Evolutionary conservation across 495 filamentous ascomycete genomes (phyloP), one percentile per base, ranked within the genome.

Genomic region (Daldinia childiae): DNA sequence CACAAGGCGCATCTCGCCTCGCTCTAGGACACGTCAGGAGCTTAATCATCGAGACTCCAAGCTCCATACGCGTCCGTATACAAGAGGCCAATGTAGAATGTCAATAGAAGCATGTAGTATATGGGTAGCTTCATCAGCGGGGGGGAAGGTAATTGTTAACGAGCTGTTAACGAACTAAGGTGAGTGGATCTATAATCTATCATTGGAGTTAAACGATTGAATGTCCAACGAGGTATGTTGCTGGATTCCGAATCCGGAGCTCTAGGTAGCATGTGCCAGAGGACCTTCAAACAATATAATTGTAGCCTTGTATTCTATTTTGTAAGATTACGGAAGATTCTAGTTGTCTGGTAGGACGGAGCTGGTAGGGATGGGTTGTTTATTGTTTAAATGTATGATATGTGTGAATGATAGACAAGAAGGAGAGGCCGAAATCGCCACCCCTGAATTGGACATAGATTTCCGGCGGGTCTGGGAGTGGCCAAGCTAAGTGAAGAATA

Each of bases 1-100:
- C 69, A 65, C 62, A 69, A 52, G 65, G 56, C 64, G 67, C 64
- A 63, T 63, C 69, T 75, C 66, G 60, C 66, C 66, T 71, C 61
- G 71, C 62, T 74, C 19, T 74, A 24, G 62, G 45, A 74, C 71
- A 71, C 67, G 62, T 71, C 58, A 69, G 43, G 71, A 64, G 71
- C 71, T 74, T 74, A 71, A 70, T 69, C 67, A 67, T 58, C 48
- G 66, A 58, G 21, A 30, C 54, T 39, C 21, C 15, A 48, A 55
- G 54, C 43, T 50, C 48, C 50, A 69, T 56, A 64, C 11, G 57
- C 62, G 58, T 59, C 21, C 54, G 26, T 34, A 51, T 38, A 54
- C 54, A 54, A 30, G 63, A 48, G 50, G 8, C 24, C 39, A 70
- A 43, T 57, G 55, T 52, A 48, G 38, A 32, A 68, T 65, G 45